Percentiles rank a stretch among this genome's conserved stretches.
Evolutionary conservation across 2,329 filamentous ascomycete genomes (phyloP).

Genomic region (Diaporthe destruens): DNA sequence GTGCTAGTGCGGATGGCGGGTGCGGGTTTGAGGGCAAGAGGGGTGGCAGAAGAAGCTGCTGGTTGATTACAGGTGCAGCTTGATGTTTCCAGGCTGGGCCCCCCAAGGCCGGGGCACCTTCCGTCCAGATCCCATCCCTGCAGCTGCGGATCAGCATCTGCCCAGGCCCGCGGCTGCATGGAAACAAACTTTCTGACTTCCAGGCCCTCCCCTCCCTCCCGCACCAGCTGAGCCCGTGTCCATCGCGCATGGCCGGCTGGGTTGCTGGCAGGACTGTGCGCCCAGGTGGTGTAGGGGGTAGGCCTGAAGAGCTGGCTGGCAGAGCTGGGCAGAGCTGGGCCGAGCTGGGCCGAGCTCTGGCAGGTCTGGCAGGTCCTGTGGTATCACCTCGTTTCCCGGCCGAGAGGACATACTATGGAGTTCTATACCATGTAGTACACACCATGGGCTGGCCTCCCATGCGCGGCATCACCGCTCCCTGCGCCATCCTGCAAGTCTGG

Average conservation of each 20-base stretch:
- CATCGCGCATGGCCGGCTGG: slow-evolving; percentile 14
- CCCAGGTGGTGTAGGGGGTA: background rate
- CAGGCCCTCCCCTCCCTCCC: slow-evolving; percentile 10
- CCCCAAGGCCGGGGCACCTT: slow-evolving; percentile 22
- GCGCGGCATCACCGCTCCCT: slow-evolving; percentile 3
- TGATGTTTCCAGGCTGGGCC: slow-evolving; percentile 7
- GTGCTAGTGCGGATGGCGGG: background rate
- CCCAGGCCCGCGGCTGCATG: slow-evolving; percentile 31
- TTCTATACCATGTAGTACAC: too few relatives aligned
- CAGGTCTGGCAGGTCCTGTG: background rate
- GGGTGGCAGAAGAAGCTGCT: background rate
- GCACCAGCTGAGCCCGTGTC: background rate
- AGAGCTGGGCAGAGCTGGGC: too few relatives aligned
- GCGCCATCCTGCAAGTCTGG: slow-evolving; percentile 35
- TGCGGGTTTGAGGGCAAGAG: background rate
- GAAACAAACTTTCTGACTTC: slow-evolving; percentile 26
- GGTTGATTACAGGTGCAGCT: slow-evolving; percentile 17
- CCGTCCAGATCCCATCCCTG: slow-evolving; percentile 22
- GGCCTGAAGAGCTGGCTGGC: too few relatives aligned
- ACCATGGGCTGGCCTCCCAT: background rate
- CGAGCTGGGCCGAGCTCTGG: too few relatives aligned
- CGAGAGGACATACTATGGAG: background rate
- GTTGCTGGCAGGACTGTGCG: too few relatives aligned
- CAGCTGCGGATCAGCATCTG: slow-evolving; percentile 34
- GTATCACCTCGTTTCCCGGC: slow-evolving; percentile 8